Evolutionary conservation across 306 rosid species (phyloP).

Genomic region (Malus fusca): DNA sequence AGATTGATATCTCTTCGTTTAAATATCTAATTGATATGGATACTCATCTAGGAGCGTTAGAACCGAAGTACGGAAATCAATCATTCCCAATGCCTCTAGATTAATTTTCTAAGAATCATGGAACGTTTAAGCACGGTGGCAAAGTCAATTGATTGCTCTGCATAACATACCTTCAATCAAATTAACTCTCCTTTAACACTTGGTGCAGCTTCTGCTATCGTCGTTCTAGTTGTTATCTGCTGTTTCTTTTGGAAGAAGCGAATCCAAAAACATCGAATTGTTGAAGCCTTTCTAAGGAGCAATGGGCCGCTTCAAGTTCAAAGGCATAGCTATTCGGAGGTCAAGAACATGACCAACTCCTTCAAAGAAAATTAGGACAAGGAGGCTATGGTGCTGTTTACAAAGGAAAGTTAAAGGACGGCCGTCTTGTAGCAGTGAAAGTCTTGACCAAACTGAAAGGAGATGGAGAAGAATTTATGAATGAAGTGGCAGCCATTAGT

Average conservation of each 20-base stretch:
- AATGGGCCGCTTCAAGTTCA: slow-evolving; percentile 6
- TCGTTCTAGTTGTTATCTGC: neutral
- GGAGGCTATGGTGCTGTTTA: slow-evolving; percentile 36
- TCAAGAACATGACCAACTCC: slow-evolving; percentile 25
- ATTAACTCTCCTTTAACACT: too few relatives aligned
- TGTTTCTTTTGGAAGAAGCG: neutral
- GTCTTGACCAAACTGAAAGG: slow-evolving; percentile 22
- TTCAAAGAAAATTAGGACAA: slow-evolving; percentile 26
- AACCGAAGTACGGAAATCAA: neutral
- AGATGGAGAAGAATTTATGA: slow-evolving; percentile 28
- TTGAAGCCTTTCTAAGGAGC: slow-evolving; percentile 12
- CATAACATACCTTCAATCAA: neutral
- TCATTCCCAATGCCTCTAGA: neutral
- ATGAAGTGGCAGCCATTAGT: slow-evolving; percentile 32
- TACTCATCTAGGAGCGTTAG: neutral
- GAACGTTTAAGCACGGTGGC: neutral
- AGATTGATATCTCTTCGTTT: neutral
- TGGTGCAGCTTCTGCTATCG: slow-evolving; percentile 6
- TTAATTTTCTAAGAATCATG: neutral
- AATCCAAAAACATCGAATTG: neutral
- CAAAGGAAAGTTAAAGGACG: slow-evolving; percentile 30
- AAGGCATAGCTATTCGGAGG: slow-evolving; percentile 20
- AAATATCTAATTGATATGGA: neutral
- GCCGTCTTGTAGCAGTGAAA: slow-evolving; percentile 27
- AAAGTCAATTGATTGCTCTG: neutral